Percentiles rank a stretch among this genome's conserved stretches.
Evolutionary conservation across 2,329 filamentous ascomycete species (phyloP).

Genomic region (Fusarium decemcellulare): DNA sequence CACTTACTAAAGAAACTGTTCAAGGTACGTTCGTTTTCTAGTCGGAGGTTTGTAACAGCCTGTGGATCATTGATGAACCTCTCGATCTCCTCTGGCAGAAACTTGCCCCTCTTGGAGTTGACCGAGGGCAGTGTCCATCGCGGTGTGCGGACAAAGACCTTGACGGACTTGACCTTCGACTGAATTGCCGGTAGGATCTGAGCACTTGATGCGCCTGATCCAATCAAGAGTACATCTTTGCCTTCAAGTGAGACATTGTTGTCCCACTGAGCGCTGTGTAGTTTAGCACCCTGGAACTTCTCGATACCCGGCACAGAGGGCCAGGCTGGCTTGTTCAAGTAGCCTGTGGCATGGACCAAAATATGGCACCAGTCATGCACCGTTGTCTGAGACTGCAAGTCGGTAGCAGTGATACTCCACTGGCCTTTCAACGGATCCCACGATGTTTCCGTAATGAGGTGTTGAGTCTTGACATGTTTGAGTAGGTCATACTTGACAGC

Average conservation of each 20-base stretch:
- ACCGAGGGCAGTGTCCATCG: slow-evolving; percentile 26
- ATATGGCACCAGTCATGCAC: slow-evolving; percentile 20
- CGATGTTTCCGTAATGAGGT: neutral
- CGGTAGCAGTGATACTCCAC: slow-evolving; percentile 1
- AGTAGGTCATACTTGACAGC: slow-evolving; percentile 13
- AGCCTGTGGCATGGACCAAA: slow-evolving; percentile 18
- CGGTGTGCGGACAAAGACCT: slow-evolving; percentile 23
- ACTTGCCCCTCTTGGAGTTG: slow-evolving; percentile 11
- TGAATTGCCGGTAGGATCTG: slow-evolving; percentile 23
- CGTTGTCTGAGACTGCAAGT: neutral
- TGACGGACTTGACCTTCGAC: neutral
- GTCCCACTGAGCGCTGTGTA: slow-evolving; percentile 23
- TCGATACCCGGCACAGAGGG: slow-evolving; percentile 9
- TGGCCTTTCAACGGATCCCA: slow-evolving; percentile 14
- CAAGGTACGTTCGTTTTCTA: slow-evolving; percentile 13
- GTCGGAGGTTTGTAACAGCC: neutral
- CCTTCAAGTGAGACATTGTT: slow-evolving; percentile 2
- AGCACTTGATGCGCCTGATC: slow-evolving; percentile 18
- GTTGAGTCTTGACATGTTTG: neutral
- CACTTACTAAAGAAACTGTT: slow-evolving; percentile 26
- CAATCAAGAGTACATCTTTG: slow-evolving; percentile 18
- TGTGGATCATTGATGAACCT: slow-evolving; percentile 5
- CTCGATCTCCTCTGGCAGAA: neutral
- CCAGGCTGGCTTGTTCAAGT: slow-evolving; percentile 22
- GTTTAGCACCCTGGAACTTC: slow-evolving; percentile 5